A percentile compares a stretch with the other conserved stretches of the same genome.
These are phyloP conservation scores for Annulohypoxylon moriforme DNA, from an alignment of 495 filamentous ascomycete genomes.

Conservation along the genomic window DNA sequence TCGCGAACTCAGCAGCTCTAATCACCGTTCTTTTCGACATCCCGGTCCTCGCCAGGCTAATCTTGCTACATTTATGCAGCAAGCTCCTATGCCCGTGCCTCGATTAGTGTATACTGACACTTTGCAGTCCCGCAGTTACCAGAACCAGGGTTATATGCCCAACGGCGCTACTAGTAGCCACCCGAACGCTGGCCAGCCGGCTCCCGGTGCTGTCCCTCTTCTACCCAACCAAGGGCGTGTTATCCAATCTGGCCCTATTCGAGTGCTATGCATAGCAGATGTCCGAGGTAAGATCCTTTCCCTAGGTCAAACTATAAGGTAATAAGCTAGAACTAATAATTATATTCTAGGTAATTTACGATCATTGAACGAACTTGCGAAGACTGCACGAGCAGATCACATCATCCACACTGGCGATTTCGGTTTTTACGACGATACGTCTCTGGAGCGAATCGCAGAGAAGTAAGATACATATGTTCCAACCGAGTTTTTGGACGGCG, in stretches of 20 bases:
- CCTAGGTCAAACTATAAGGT: background rate
- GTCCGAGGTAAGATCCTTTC: slow-evolving; percentile 79
- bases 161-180: slow-evolving; percentile 63
- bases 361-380: slow-evolving; percentile 96
- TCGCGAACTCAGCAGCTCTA: slow-evolving; percentile 10
- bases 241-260: slow-evolving; percentile 83
- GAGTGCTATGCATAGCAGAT: slow-evolving; percentile 96
- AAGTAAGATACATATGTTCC: slow-evolving; percentile 73
- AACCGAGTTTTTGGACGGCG: slow-evolving; percentile 21
- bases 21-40: background rate
- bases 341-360: slow-evolving; percentile 80
- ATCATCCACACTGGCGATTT: slow-evolving; percentile 99
- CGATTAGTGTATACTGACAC: slow-evolving; percentile 39
- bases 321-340: slow-evolving; percentile 43
- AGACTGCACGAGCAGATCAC: slow-evolving; percentile 90
- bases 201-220: slow-evolving; percentile 65
- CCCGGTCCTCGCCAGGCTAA: background rate
- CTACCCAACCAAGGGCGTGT: slow-evolving; percentile 71
- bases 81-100: background rate
- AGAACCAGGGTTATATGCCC: slow-evolving; percentile 61
- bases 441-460: slow-evolving; percentile 96
- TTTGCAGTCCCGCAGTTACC: slow-evolving; percentile 58
- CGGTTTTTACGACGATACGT: slow-evolving; percentile 97
- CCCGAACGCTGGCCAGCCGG: slow-evolving; percentile 49
- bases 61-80: background rate